Evolutionary conservation across 257 asterid genomes (phyloP), one percentile per base, ranked within the genome.

Genomic region (Henckelia pumila): DNA sequence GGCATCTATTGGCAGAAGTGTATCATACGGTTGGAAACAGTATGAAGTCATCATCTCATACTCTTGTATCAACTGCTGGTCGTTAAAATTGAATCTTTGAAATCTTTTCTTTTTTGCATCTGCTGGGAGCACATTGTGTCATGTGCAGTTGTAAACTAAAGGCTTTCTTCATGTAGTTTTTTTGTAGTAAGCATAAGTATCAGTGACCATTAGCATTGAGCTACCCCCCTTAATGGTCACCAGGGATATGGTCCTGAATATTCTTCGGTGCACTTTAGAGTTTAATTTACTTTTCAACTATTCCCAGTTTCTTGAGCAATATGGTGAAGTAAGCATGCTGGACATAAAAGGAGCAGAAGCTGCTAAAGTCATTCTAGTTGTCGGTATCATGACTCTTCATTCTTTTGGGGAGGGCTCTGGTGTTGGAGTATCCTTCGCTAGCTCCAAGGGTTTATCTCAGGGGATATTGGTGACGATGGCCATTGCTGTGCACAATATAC

Each of bases 391-490:
- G 97, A 94, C 97, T 23, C 97, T 94, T 71, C 99, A 94, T 86
- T 94, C 99, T 69, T 88, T 94, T 71, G 99, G 99, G 37, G 99
- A 94, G 83, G 99, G 99, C 44, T 89, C 99, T 63, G 99, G 99
- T 24, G 99, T 94, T 57, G 99, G 99, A 74, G 99, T 94, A 74
- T 94, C 99, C 52, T 94, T 91, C 79, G 99, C 99, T 69, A 96
- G 99, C 59, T 90, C 99, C 28, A 91, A 89, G 79, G 99, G 99
- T 44, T 76, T 94, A 75, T 83, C 97, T 7, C 96, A 94, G 75
- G 99, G 99, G 63, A 59, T 94, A 63, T 76, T 94, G 82, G 88
- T 94, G 59, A 91, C 99, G n/a, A 78, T 88, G 75, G 99, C 99
- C 70, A 94, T 94, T 61, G 97, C 99, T n/a, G 97, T 94, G 76